Evolutionary conservation across 805 yeast genomes (phyloP), one percentile per base, ranked within the genome.

Genomic region (Cyberlindnera sargentensis): DNA sequence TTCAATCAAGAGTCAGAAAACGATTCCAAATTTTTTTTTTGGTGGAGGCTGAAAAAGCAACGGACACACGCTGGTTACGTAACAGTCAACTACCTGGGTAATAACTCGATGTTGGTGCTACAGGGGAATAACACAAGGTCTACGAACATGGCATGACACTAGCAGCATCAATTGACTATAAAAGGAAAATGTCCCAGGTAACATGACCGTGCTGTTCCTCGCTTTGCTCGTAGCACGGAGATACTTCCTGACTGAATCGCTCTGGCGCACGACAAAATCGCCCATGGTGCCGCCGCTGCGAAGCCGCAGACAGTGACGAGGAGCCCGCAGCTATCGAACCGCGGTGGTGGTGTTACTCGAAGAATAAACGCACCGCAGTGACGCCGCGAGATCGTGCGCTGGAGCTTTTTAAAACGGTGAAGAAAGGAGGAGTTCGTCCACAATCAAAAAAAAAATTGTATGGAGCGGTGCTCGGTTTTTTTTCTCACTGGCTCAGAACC

Each of bases 181-280:
- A 15, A 15, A 15, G 9, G 9, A 7, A 30, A 34, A 41, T 48
- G 47, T 48, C 36, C 41, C 43, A 45, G 51, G 44, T 43, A 41
- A 46, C 45, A 48, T 48, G 52, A 48, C 52, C 52, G 52, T 44
- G 45, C 45, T 48, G 44, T 46, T 48, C 52, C 44, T 46, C 31
- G 49, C 49, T n/a, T 34, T 32, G 41, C 50, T 50, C 52, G 41
- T 42, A 48, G 43, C 39, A 44, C 47, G 52, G 54, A 49, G 53
- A 49, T 49, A 49, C 53, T 47, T 49, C 49, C 52, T 49, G 39
- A 34, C 7, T 29, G 28, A n/a, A n/a, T 47, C 33, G 6, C 26
- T 47, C 50, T 47, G 27, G 43, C 50, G 44, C 45, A 40, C 8
- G 28, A 23, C 39, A 20, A 20, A n/a, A 8, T 8, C 9, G 8